Evolutionary conservation across 345 rosid species (phyloP).

Genomic region (Geranium brycei): DNA sequence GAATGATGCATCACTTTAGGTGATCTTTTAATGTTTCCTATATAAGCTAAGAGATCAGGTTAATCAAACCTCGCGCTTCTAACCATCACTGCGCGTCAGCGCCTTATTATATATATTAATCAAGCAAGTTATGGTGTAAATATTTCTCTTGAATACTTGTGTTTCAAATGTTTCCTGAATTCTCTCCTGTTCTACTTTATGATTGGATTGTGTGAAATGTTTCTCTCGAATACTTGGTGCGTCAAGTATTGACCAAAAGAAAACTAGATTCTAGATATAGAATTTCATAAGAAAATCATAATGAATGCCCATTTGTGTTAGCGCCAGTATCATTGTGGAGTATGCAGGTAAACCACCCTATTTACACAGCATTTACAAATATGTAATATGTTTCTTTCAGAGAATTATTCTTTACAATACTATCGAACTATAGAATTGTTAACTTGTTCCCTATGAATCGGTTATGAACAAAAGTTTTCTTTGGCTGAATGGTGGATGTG

Average conservation of each 20-base stretch:
- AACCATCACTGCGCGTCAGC: not conserved
- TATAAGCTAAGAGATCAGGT: not conserved
- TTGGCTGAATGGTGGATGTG: no score
- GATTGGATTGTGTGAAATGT: not conserved
- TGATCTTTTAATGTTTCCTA: not conserved
- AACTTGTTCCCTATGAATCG: no score
- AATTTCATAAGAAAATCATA: not conserved
- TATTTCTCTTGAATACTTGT: not conserved
- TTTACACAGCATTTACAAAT: no score
- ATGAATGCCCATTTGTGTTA: not conserved
- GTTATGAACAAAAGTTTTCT: no score
- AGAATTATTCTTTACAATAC: no score
- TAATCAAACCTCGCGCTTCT: not conserved
- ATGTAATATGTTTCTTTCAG: no score
- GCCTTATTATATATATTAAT: not conserved
- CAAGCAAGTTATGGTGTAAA: not conserved
- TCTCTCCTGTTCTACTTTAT: no score
- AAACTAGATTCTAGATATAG: not conserved
- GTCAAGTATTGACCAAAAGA: no score
- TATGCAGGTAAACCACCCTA: no score
- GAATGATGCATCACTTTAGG: slow-evolving; percentile 1
- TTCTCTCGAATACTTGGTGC: no score
- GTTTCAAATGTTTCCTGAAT: not conserved
- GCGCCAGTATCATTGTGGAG: no score
- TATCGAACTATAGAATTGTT: no score